Evolutionary conservation across 345 rosid genomes (phyloP), one percentile per base, ranked within the genome.

Genomic region (Eucalyptus pauciflora): DNA sequence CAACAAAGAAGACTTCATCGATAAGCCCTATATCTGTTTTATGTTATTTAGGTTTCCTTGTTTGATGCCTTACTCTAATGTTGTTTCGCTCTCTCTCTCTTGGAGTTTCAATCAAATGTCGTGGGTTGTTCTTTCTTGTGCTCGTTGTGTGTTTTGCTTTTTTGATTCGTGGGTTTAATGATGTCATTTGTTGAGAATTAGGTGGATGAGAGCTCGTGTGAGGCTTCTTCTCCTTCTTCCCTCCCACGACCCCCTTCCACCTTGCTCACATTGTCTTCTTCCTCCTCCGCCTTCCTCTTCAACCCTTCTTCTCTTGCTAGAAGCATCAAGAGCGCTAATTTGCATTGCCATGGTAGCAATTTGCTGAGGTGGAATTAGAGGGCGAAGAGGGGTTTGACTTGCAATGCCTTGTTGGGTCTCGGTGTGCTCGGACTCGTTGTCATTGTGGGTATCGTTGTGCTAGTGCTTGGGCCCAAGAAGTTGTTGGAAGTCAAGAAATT

Each of bases 401-500:
- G 97, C 92, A 93, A 96, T 91, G 96, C 98, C 85, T 89, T 96
- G 94, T 94, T 96, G 88, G 99, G 99, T 86, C 94, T 97, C 13
- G 98, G 98, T 56, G 98, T 97, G 49, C 99, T 97, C 46, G 99
- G 96, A 91, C 94, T 97, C 49, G 97, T 94, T 51, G 97, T 97
- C 88, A 96, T 97, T 91, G 99, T 95, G 89, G 99, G 99, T 16
- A 98, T 97, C 64, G 94, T 95, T 91, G 97, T 98, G 50, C 89
- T 97, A 87, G 94, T 97, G 88, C 96, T 97, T 90, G 99, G 99
- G 80, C 99, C 99, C 88, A 97, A 96, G 93, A 93, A 97, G 88
- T 93, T 95, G 92, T 97, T 99, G 58, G 98, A 97, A 93, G 96
- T 97, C 13, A 98, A 98, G 52, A 97, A 86, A 51, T 17, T 51